Base-by-base conservation (phyloP, 805 yeast species). In the Starmerella davenportii region DNA sequence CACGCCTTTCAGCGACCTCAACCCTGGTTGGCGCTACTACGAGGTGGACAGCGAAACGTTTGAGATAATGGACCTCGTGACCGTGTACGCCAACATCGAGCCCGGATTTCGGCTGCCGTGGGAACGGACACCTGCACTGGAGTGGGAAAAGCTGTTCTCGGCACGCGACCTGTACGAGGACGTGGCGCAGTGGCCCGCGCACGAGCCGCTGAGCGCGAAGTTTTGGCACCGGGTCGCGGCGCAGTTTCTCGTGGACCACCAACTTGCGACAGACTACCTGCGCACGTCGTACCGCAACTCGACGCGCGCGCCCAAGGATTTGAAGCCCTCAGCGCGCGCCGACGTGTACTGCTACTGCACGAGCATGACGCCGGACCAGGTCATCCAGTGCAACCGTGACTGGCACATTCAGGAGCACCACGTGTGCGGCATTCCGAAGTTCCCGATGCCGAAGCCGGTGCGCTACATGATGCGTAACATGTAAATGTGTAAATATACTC, bases 1-100 rank as follows among this genome's bases (percentile, higher is more conserved):
- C 30, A 74, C 81, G 5, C 79, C 82, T 7, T 62, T 64, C 50
- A 56, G 62, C 5, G 63, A 70, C 36, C 64, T 68, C 46, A 76
- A 76, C 53, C 85, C 85, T 5, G 66, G 74, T 17, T 76, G 80
- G 78, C 67, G 79, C 53, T 75, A 74, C 57, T 77, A 76, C 50
- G 72, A 71, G 46, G 74, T 76, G 38, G 81, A 76, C 52, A 57
- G 66, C 18, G 56, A 66, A 45, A 66, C 79, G 4, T 74, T 73
- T 58, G 68, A 68, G 45, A 61, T 76, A 42, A 63, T 73, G 65
- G 72, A 76, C 50, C 62, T 74, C 2, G 65, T 55, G 57, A 74
- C 73, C 49, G 73, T 64, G 57, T 74, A 65, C 54, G 64, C 76
- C n/a, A 62, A 62, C 42, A 63, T 77, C 46, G 72, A 74, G 51